These are phyloP conservation scores for Candida rishiriensis DNA, from an alignment of 805 yeast species.

Conservation along the genomic window DNA sequence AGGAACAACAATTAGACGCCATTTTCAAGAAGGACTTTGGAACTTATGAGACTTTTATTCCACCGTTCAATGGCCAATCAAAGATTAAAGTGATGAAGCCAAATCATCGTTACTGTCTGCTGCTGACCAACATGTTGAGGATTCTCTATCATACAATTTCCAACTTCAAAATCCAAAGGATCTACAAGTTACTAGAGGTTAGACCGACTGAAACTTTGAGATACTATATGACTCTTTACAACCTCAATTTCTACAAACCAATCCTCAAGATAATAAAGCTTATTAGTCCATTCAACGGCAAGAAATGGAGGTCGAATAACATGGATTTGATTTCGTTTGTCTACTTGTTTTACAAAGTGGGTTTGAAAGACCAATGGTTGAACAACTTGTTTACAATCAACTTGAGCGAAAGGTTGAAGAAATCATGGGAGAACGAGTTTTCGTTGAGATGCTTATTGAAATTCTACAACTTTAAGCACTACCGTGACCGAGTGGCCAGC, in stretches of 20 bases:
- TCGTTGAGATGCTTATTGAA: slow-evolving; percentile 76
- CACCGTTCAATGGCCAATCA: slow-evolving; percentile 28
- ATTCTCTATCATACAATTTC: slow-evolving; percentile 51
- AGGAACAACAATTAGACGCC: slow-evolving; percentile 9
- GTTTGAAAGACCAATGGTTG: slow-evolving; percentile 82
- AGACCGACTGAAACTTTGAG: slow-evolving; percentile 62
- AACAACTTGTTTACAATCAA: slow-evolving; percentile 77
- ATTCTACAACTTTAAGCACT: slow-evolving; percentile 64
- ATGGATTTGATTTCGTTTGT: slow-evolving; percentile 92
- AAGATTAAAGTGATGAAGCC: slow-evolving; percentile 19
- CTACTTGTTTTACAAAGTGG: slow-evolving; percentile 67
- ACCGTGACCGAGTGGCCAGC: slow-evolving; percentile 45
- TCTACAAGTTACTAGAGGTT: slow-evolving; percentile 55
- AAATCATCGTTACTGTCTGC: slow-evolving; percentile 40
- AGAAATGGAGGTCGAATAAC: slow-evolving; percentile 88
- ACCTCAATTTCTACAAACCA: slow-evolving; percentile 59
- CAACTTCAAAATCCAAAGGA: slow-evolving; percentile 68
- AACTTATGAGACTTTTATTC: slow-evolving; percentile 17
- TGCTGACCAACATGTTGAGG: slow-evolving; percentile 47
- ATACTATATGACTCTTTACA: slow-evolving; percentile 55
- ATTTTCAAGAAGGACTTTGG: slow-evolving; percentile 15
- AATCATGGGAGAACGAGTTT: slow-evolving; percentile 80
- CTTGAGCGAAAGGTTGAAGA: slow-evolving; percentile 65
- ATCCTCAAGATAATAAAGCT: slow-evolving; percentile 71
- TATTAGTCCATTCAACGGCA: slow-evolving; percentile 84